Evolutionary conservation across 2,329 filamentous ascomycete genomes (phyloP), one percentile per base, ranked within the genome.

Genomic region (Fusarium coicis): DNA sequence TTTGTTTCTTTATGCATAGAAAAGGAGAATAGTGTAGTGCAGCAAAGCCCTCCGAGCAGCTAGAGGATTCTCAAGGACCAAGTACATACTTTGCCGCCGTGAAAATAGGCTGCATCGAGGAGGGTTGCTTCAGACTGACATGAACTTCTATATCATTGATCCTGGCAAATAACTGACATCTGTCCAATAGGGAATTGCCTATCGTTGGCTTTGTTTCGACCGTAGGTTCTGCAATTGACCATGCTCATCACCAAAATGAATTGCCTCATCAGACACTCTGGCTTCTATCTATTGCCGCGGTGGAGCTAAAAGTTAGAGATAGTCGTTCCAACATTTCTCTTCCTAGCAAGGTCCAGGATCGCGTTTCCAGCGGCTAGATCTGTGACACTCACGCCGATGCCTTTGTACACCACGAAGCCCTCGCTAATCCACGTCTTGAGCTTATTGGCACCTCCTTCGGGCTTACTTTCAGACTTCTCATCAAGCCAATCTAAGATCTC

Each of bases 351-450:
- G 4, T 61, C 71, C 34, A 81, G 63, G 39, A 82, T 66, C 10
- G 76, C 77, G 26, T 75, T 75, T 9, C 77, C 80, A 36, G 80
- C 74, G 1, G 75, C 77, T 5, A 83, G 68, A 64, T 83, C 81
- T 66, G 81, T 82, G 23, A 81, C 65, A 59, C 80, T 74, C 36
- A 76, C 59, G 36, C 81, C 72, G 21, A 77, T 68, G 11, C 63
- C 63, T n/a, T 77, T 77, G 37, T 71, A 82, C 36, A 79, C 76
- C 28, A 79, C 53, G 59, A 75, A 79, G 5, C 68, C 81, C 23
- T 75, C 78, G 18, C 68, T 55, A 42, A 70, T 37, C 63, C 66
- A 76, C 4, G 3, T 18, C 16, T 61, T 55, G 15, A 71, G 61
- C 12, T 42, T 63, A n/a, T n/a, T n/a, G n/a, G n/a, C n/a, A n/a